These are phyloP conservation scores for Diaporthe helianthi DNA, from an alignment of 2,329 filamentous ascomycete species.

Conservation along the genomic window DNA sequence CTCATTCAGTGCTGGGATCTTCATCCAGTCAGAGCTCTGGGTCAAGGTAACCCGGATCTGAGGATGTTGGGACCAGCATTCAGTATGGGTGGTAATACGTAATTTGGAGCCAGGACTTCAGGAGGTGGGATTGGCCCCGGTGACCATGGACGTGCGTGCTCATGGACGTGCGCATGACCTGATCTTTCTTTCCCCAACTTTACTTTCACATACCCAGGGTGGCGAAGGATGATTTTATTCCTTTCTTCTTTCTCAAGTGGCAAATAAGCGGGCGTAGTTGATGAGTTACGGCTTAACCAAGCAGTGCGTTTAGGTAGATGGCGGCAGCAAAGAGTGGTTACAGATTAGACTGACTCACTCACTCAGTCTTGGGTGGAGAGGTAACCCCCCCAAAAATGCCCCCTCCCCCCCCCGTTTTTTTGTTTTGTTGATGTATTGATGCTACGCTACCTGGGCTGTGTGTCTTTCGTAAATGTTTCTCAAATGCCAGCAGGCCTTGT, in stretches of 20 bases:
- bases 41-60: constrained; percentile 40
- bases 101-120: background rate
- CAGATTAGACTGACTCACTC: too few relatives aligned
- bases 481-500: background rate
- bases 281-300: background rate
- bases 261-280: constrained; percentile 14
- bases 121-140: background rate
- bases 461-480: background rate
- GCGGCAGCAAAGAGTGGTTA: background rate
- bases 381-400: background rate
- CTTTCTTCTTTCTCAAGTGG: background rate
- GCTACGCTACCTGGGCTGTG: background rate
- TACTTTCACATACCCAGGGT: constrained; percentile 14
- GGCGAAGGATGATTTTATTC: background rate
- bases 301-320: background rate
- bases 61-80: background rate
- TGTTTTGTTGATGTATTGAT: background rate
- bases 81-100: background rate
- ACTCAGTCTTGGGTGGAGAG: background rate
- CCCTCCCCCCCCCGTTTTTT: too few relatives aligned
- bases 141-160: constrained; percentile 10
- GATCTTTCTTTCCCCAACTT: background rate
- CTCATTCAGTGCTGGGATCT: constrained; percentile 41
- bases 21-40: constrained; percentile 40
- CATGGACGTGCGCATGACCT: background rate